Base-by-base conservation (phyloP, 345 rosid species). In the Laguncularia racemosa region DNA sequence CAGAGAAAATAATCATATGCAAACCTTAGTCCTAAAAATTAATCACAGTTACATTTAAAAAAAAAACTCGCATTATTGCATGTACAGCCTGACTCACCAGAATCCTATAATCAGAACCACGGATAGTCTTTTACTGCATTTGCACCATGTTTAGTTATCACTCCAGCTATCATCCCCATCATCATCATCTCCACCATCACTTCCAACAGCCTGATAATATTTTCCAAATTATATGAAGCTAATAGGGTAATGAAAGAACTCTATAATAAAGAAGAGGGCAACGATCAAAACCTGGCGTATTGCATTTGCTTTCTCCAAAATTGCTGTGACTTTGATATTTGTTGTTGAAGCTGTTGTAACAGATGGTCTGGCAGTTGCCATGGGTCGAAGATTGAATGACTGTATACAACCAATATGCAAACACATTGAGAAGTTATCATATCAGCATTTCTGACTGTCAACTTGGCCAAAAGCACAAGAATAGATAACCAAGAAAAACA, bases 251-350 rank as follows among this genome's bases (percentile, higher is more conserved):
- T 17, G 16, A 28, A 40, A 20, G 11, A 15, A 55, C 17, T 7
- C 18, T 40, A 48, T 50, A n/a, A 43, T 12, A 6, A 18, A 59
- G 12, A 26, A 20, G 45, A 9, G 44, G 14, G 56, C 53, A 40
- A 56, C 10, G 44, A 50, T 1, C 43, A 52, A 46, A 58, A 89
- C 99, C 95, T 89, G 97, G 57, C 97, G 91, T 62, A 93, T 89
- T n/a, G 97, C 91, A 71, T 72, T 82, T 57, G 99, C 99, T 77
- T 93, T 93, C 83, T 86, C 79, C 75, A 93, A 61, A 61, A 93
- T 89, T 38, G 88, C 96, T 9, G 82, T 77, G 67, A 89, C 88
- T 66, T 83, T 82, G 64, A 69, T 71, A 64, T 74, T 88, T 46
- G 84, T 60, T 14, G 68, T 21, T 20, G 76, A 67, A n/a, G 73